Conservation (phyloP, 2,329 filamentous ascomycete species). For the Hymenoscyphus salicellus region DNA sequence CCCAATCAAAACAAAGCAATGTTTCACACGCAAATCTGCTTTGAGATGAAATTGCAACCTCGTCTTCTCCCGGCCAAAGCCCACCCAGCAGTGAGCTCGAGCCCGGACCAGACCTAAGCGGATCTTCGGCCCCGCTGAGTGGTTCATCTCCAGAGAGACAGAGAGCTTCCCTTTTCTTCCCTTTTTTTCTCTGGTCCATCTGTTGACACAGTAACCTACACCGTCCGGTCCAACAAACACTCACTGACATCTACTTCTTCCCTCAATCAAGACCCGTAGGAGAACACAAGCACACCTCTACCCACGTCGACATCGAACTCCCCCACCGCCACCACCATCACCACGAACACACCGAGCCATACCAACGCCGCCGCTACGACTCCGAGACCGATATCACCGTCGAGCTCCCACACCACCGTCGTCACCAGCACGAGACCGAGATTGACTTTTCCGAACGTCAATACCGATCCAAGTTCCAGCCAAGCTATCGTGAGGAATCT, state of each 20-base stretch:
- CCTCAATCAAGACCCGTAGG: constrained; percentile 26
- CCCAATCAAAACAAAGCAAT: neutral
- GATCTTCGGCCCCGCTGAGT: constrained; percentile 9
- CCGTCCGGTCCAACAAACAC: constrained; percentile 26
- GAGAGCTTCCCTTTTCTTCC: constrained; percentile 25
- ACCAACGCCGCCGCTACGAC: constrained; percentile 22
- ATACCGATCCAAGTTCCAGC: constrained; percentile 61
- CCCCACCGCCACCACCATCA: constrained; percentile 28
- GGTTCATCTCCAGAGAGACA: constrained; percentile 1
- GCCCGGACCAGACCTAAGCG: constrained; percentile 11
- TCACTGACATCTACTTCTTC: constrained; percentile 28
- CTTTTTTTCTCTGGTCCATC: constrained; percentile 21
- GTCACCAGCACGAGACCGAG: constrained; percentile 30
- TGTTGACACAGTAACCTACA: constrained; percentile 44
- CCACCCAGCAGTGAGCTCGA: constrained; percentile 8
- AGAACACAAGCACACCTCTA: constrained; percentile 42
- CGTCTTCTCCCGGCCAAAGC: neutral
- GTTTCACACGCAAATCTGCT: constrained; percentile 5
- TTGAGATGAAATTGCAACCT: neutral
- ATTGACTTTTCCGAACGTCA: constrained; percentile 65
- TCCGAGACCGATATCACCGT: constrained; percentile 44
- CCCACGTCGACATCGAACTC: constrained; percentile 50
- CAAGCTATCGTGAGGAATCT: constrained; percentile 40
- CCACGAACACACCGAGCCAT: constrained; percentile 12
- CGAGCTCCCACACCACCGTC: constrained; percentile 38